These are phyloP conservation scores for Coemansia sp. DNA, from an alignment of 192 early-diverging fungal species.

Conservation along the genomic window DNA sequence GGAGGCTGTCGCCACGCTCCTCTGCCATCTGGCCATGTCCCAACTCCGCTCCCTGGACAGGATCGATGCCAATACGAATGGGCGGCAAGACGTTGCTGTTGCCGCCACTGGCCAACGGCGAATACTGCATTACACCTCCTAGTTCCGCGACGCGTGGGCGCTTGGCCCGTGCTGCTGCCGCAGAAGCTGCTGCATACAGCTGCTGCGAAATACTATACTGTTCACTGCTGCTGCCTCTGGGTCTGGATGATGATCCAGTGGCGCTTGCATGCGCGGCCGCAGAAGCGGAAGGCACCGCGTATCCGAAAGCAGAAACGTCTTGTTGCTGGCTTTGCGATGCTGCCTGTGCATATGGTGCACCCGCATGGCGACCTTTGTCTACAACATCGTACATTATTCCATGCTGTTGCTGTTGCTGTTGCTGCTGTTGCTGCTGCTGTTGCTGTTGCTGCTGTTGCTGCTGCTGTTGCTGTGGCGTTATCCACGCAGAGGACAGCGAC, in stretches of 20 bases:
- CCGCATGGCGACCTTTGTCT: slow-evolving; percentile 3
- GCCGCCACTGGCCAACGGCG: not conserved
- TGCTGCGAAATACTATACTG: slow-evolving; percentile 21
- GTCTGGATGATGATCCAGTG: slow-evolving; percentile 18
- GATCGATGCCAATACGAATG: slow-evolving; percentile 15
- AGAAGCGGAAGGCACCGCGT: slow-evolving; percentile 14
- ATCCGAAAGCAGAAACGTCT: slow-evolving; percentile 17
- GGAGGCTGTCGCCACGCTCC: slow-evolving; percentile 8
- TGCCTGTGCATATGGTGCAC: slow-evolving; percentile 5
- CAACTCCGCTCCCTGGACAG: not conserved
- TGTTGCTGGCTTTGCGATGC: not conserved
- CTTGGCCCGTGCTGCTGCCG: slow-evolving; percentile 23
- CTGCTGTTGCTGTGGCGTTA: slow-evolving; percentile 6
- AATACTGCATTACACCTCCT: slow-evolving; percentile 2
- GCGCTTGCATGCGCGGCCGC: slow-evolving; percentile 21
- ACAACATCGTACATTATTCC: not conserved
- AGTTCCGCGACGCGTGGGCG: slow-evolving; percentile 27
- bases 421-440: slow-evolving; percentile 8
- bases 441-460: slow-evolving; percentile 7
- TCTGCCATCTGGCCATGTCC: slow-evolving; percentile 2
- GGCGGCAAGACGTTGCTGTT: slow-evolving; percentile 22
- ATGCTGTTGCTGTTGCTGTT: slow-evolving; percentile 6
- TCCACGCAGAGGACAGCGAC: not conserved
- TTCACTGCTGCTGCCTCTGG: slow-evolving; percentile 6
- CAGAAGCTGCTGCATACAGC: slow-evolving; percentile 14